phyloP scores from a whole-genome alignment of 2,329 filamentous ascomycete genomes.

The Talaromyces sp. region DNA sequence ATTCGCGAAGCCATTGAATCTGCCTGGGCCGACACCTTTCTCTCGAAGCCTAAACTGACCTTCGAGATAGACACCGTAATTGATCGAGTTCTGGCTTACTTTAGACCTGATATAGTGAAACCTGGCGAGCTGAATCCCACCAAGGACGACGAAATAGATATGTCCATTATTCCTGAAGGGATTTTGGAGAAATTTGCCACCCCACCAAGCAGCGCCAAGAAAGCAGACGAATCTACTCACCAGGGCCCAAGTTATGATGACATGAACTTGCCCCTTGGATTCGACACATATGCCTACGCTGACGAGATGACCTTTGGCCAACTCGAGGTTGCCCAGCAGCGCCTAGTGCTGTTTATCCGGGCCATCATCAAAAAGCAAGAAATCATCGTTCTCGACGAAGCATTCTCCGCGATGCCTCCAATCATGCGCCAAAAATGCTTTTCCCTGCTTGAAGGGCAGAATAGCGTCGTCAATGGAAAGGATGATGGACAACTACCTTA shows the following conservation, averaged over 20 bases:
- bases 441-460: slow-evolving; percentile 62
- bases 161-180: slow-evolving; percentile 6
- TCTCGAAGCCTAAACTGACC: slow-evolving; percentile 61
- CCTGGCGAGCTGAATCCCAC: not conserved
- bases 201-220: not conserved
- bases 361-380: slow-evolving; percentile 75
- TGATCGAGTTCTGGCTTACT: slow-evolving; percentile 67
- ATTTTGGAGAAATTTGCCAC: not conserved
- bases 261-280: not conserved
- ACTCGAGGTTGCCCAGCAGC: slow-evolving; percentile 50
- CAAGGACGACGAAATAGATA: slow-evolving; percentile 3
- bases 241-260: not conserved
- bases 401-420: slow-evolving; percentile 80
- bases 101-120: slow-evolving; percentile 70
- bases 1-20: slow-evolving; percentile 72
- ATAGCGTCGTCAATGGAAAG: no score
- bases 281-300: slow-evolving; percentile 52
- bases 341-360: slow-evolving; percentile 76
- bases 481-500: slow-evolving; percentile 2
- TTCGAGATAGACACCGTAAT: slow-evolving; percentile 54
- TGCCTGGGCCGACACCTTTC: slow-evolving; percentile 85
- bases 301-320: slow-evolving; percentile 71
- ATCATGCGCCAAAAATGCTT: slow-evolving; percentile 80
- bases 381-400: slow-evolving; percentile 79
- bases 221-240: not conserved